Evolutionary conservation across 2,329 filamentous ascomycete species (phyloP), one percentile per base, ranked within the genome.

Genomic region (Penicillium brasilianum): DNA sequence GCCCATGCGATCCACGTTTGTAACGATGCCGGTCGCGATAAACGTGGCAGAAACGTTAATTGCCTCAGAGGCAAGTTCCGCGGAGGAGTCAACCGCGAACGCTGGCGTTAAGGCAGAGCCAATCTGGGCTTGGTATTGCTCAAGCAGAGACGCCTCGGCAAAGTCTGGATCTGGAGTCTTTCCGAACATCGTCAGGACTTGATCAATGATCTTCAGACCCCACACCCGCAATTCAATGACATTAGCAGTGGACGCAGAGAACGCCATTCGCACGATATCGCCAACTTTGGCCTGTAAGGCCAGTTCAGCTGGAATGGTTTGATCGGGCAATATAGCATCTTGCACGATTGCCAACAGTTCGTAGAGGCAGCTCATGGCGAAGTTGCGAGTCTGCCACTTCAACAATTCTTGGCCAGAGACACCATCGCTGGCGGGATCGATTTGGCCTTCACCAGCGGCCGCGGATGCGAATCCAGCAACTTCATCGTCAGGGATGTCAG

Each of bases 71-170:
- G 95, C 96, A 16, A 99, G 83, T 76, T 99, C 95, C 0, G 96
- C 93, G 0, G 94, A 97, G 0, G 95, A 99, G 76, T 99, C 95
- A 3, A 89, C 90, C 0, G 95, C 93, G 78, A 99, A 99, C 0
- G 95, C 96, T 3, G 95, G 95, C 0, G 96, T 99, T 63, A 99
- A 83, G 0, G 95, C 95, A 18, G 95, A 98, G 71, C 93, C 93
- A 73, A 99, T 99, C 74, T 99, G 95, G 5, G 95, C 95, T 77
- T 99, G 96, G 72, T 99, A 99, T 77, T 99, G 95, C 76, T 99
- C 96, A 4, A 99, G 84, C 16, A 99, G 84, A 78, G 96, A 96
- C 0, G 91, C 95, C 77, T 99, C 95, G n/a, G 94, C 87, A 73
- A 99, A 99, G 74, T 99, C 95, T 0, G 95, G 96, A 77, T 99